These are phyloP conservation scores for Nannochloropsis salina DNA, from an alignment of 108 stramenopile genomes.

Conservation along the genomic window DNA sequence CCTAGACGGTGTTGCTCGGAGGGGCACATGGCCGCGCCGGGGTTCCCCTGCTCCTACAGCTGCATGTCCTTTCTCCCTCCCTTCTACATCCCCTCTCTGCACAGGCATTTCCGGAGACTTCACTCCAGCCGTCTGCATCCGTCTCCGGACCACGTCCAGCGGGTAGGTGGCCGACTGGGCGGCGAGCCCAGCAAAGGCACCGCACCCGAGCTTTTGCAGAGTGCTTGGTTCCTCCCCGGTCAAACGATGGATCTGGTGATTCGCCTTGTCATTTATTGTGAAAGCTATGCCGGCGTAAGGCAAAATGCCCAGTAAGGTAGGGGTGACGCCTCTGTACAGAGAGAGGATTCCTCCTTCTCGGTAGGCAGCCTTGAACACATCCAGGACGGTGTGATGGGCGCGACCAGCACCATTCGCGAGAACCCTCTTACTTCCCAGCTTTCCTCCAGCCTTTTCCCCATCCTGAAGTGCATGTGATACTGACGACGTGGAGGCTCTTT, in stretches of 20 bases:
- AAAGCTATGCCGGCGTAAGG: conserved; percentile 92
- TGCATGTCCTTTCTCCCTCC: background rate
- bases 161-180: conserved; percentile 72
- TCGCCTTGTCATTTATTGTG: conserved; percentile 82
- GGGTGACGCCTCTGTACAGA: conserved; percentile 72
- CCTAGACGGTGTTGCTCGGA: conserved; percentile 36
- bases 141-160: conserved; percentile 80
- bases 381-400: conserved; percentile 20
- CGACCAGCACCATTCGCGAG: too few species aligned
- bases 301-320: conserved; percentile 84
- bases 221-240: conserved; percentile 58
- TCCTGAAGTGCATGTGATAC: background rate
- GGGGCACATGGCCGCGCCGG: conserved; percentile 7
- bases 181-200: conserved; percentile 37
- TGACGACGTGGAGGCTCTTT: background rate
- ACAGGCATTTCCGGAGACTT: conserved; percentile 41
- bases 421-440: background rate
- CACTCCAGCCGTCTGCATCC: conserved; percentile 91
- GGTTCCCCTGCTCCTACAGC: background rate
- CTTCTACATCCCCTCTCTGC: conserved; percentile 23
- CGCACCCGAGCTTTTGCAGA: conserved; percentile 38
- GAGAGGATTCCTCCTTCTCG: conserved; percentile 32
- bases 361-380: background rate
- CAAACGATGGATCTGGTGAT: conserved; percentile 61
- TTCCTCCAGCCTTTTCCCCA: background rate